Evolutionary conservation across 345 rosid genomes (phyloP).

Genomic region (Melaleuca alternifolia): DNA sequence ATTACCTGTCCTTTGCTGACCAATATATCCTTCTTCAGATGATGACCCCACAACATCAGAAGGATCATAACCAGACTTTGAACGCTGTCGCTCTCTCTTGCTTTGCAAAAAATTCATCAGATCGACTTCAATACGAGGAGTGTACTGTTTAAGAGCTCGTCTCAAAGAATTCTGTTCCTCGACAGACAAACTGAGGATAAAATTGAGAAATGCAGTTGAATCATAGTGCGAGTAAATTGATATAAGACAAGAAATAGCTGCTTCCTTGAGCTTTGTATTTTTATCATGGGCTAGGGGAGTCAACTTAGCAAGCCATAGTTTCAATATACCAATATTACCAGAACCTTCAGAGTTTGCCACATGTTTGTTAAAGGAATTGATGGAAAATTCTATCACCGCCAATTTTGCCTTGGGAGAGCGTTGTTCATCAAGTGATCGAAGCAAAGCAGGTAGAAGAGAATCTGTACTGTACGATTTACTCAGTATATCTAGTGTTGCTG

Average conservation of each 20-base stretch:
- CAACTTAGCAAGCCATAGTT: slow-evolving; percentile 93
- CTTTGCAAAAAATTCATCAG: slow-evolving; percentile 87
- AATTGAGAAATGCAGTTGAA: slow-evolving; percentile 81
- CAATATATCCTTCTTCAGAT: slow-evolving; percentile 80
- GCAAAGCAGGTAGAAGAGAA: slow-evolving; percentile 87
- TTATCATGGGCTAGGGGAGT: slow-evolving; percentile 80
- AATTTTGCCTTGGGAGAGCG: slow-evolving; percentile 97
- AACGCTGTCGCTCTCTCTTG: slow-evolving; percentile 88
- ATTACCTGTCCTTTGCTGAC: slow-evolving; percentile 53
- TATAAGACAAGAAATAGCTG: slow-evolving; percentile 86
- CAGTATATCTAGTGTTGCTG: slow-evolving; percentile 84
- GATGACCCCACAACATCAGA: slow-evolving; percentile 89
- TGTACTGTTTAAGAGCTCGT: slow-evolving; percentile 82
- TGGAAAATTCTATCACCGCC: slow-evolving; percentile 92
- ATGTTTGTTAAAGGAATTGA: slow-evolving; percentile 82
- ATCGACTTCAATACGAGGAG: slow-evolving; percentile 98
- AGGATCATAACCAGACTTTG: slow-evolving; percentile 76
- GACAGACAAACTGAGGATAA: slow-evolving; percentile 86
- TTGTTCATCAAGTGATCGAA: slow-evolving; percentile 97
- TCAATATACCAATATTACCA: slow-evolving; percentile 77
- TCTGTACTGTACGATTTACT: slow-evolving; percentile 87
- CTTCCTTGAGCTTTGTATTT: slow-evolving; percentile 90
- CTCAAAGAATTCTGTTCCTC: slow-evolving; percentile 96
- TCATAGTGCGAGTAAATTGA: slow-evolving; percentile 88
- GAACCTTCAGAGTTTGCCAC: slow-evolving; percentile 69